Percentiles rank a stretch among this genome's conserved stretches.
phyloP scores from a whole-genome alignment of 2,329 filamentous ascomycete genomes.

The Lasiodiplodia sp. region DNA sequence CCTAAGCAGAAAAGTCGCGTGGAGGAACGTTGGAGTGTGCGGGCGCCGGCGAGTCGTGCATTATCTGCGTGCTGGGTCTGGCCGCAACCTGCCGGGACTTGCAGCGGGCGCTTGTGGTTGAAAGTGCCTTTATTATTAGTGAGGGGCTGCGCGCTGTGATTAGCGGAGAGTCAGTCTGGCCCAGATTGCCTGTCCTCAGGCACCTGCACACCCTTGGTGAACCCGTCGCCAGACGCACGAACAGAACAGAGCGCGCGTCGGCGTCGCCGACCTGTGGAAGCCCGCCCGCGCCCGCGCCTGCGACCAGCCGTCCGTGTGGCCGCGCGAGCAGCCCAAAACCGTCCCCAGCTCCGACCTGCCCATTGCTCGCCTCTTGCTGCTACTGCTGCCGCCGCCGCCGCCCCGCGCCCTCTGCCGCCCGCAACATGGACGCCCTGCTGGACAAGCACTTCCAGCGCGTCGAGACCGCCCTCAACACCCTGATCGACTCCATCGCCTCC shows the following conservation, averaged over 20 bases:
- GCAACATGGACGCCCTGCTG: constrained; percentile 52
- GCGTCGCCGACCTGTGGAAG: constrained; percentile 12
- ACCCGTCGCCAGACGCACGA: not conserved
- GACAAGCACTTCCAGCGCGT: constrained; percentile 54
- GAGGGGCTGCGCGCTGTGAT: constrained; percentile 19
- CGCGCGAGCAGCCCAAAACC: not conserved
- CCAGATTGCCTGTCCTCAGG: constrained; percentile 3
- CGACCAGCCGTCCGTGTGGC: not conserved
- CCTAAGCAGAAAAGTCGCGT: constrained; percentile 24
- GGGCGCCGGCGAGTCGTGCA: constrained; percentile 14
- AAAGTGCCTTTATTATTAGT: not conserved
- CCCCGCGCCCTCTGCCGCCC: not conserved
- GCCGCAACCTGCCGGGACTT: constrained; percentile 26
- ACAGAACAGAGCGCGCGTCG: not conserved
- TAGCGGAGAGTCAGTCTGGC: not conserved
- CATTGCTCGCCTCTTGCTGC: constrained; percentile 1
- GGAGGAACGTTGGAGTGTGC: constrained; percentile 20
- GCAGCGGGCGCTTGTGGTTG: constrained; percentile 16
- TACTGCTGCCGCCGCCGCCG: not conserved
- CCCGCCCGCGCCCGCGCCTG: not conserved
- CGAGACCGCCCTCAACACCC: constrained; percentile 62
- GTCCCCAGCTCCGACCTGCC: not conserved
- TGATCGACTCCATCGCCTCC: constrained; percentile 82
- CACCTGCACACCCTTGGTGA: not conserved
- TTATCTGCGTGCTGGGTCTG: constrained; percentile 13